These are phyloP conservation scores for Penicillium steckii DNA, from an alignment of 495 filamentous ascomycete genomes.

Conservation along the genomic window DNA sequence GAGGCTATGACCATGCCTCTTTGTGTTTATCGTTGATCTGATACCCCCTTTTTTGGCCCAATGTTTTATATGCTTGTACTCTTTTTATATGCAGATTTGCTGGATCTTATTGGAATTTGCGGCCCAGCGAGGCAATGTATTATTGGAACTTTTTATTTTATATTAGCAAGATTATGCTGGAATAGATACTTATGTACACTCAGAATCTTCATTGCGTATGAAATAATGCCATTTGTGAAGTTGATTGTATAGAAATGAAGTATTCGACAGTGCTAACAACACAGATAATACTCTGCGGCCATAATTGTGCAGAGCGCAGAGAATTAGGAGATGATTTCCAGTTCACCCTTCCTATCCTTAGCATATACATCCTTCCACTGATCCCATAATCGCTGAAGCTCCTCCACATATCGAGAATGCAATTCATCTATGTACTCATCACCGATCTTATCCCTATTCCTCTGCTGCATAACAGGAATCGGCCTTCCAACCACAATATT, in stretches of 20 bases:
- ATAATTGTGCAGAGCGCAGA: neutral
- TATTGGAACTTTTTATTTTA: neutral
- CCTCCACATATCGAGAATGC: constrained; percentile 73
- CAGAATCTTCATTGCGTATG: too few species aligned
- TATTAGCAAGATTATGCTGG: neutral
- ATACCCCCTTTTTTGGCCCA: constrained; percentile 28
- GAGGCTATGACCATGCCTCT: constrained; percentile 9
- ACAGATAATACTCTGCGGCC: too few species aligned
- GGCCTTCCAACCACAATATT: constrained; percentile 87
- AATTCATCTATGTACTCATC: constrained; percentile 75
- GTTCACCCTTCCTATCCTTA: constrained; percentile 63
- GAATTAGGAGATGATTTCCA: constrained; percentile 74
- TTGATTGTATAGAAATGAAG: too few species aligned
- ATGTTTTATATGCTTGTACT: constrained; percentile 13
- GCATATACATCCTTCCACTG: constrained; percentile 86
- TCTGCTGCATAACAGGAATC: constrained; percentile 64
- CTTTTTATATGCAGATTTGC: neutral
- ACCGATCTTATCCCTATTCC: constrained; percentile 53
- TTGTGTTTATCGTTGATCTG: constrained; percentile 24
- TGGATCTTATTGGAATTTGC: neutral
- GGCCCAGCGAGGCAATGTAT: neutral
- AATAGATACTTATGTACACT: neutral
- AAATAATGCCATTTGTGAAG: too few species aligned
- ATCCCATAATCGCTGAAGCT: constrained; percentile 82
- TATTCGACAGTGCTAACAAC: too few species aligned